phyloP scores from a whole-genome alignment of 2,329 filamentous ascomycete species.

The Cercospora janseana region DNA sequence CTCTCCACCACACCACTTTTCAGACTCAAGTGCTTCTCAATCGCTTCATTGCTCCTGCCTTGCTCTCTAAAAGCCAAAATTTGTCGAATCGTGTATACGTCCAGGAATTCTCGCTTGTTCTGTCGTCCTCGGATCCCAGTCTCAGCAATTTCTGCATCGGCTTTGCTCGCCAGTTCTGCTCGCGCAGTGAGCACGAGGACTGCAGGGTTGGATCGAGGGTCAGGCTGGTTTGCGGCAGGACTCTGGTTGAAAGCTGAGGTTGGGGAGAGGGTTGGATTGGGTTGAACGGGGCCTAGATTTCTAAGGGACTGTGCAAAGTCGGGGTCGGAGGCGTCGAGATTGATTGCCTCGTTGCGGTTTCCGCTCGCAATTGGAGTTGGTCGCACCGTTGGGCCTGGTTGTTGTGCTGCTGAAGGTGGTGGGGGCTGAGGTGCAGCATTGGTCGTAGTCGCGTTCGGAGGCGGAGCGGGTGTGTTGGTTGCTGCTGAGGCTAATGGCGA shows the following conservation, averaged over 20 bases:
- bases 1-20: slow-evolving; percentile 37
- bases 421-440: slow-evolving; percentile 31
- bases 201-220: slow-evolving; percentile 53
- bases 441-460: slow-evolving; percentile 29
- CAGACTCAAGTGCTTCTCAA: slow-evolving; percentile 38
- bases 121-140: slow-evolving; percentile 43
- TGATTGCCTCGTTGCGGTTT: slow-evolving; percentile 50
- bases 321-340: slow-evolving; percentile 61
- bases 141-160: slow-evolving; percentile 54
- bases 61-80: slow-evolving; percentile 37
- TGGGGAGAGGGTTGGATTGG: slow-evolving; percentile 56
- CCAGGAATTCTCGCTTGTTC: slow-evolving; percentile 46
- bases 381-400: slow-evolving; percentile 44
- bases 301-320: slow-evolving; percentile 79
- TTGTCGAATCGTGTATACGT: slow-evolving; percentile 44
- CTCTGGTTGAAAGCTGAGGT: slow-evolving; percentile 51
- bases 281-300: slow-evolving; percentile 57
- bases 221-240: slow-evolving; percentile 37
- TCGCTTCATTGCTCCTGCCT: slow-evolving; percentile 31
- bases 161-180: slow-evolving; percentile 50
- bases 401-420: slow-evolving; percentile 31
- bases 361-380: slow-evolving; percentile 42
- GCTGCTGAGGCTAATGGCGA: slow-evolving; percentile 29
- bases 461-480: slow-evolving; percentile 26
- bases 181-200: slow-evolving; percentile 54